Evolutionary conservation across 75 land plant species (phyloP).

Genomic region (Pinus albicaulis): DNA sequence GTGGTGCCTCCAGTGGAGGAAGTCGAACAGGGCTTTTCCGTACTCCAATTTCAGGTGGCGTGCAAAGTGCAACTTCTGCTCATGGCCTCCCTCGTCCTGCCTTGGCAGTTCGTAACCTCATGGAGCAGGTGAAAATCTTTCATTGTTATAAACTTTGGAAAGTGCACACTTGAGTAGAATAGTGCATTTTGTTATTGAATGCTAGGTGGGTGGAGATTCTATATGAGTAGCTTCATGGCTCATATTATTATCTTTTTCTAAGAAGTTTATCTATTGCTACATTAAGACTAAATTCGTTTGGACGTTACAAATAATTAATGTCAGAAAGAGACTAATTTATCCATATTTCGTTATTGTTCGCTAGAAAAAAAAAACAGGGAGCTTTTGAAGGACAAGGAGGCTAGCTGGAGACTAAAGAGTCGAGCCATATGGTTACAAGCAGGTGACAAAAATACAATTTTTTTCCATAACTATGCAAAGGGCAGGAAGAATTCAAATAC

Average conservation of each 20-base stretch:
- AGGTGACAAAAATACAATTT: no score
- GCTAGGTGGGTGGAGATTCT: neutral
- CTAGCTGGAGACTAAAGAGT: no score
- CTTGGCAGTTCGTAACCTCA: slow-evolving; percentile 92
- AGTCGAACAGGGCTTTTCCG: slow-evolving; percentile 87
- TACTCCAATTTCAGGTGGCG: slow-evolving; percentile 97
- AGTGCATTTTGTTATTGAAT: neutral
- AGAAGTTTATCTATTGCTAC: neutral
- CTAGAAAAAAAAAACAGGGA: no score
- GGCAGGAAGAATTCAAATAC: no score
- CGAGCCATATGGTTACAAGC: no score
- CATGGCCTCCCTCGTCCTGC: slow-evolving; percentile 94
- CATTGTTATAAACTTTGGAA: neutral
- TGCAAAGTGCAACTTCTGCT: slow-evolving; percentile 95
- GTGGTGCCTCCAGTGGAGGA: slow-evolving; percentile 40
- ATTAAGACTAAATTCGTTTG: neutral
- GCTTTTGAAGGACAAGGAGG: no score
- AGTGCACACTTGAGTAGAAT: neutral
- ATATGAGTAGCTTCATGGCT: neutral
- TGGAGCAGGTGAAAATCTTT: slow-evolving; percentile 74
- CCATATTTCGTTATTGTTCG: neutral
- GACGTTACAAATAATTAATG: neutral
- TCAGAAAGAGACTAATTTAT: neutral
- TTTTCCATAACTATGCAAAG: no score
- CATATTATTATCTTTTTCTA: neutral